These are phyloP conservation scores for Quercus wislizeni DNA, from an alignment of 306 rosid species.

Conservation along the genomic window DNA sequence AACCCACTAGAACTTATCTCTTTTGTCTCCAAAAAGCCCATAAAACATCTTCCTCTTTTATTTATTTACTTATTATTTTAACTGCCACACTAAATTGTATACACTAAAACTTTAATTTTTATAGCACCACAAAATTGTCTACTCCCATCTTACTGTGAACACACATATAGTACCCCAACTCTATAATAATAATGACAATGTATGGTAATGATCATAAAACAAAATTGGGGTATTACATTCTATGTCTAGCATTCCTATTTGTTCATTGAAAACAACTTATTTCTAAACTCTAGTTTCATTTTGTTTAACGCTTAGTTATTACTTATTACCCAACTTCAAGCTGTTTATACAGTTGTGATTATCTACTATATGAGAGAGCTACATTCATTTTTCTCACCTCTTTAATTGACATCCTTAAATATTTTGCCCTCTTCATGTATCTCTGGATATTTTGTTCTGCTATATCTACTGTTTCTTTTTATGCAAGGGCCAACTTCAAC, in stretches of 20 bases:
- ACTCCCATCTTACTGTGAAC: too few species aligned
- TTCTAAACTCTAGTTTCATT: background rate
- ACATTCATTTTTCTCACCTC: background rate
- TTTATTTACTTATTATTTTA: too few species aligned
- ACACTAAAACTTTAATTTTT: too few species aligned
- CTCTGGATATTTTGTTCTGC: background rate
- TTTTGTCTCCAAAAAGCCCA: too few species aligned
- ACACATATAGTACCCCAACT: too few species aligned
- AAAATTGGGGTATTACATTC: background rate
- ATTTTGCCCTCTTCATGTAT: background rate
- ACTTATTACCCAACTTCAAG: too few species aligned
- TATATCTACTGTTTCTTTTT: background rate
- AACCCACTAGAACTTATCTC: too few species aligned
- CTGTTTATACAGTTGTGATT: background rate
- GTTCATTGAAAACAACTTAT: background rate
- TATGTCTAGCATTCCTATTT: background rate
- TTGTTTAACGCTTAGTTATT: background rate
- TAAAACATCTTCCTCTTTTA: too few species aligned
- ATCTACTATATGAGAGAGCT: background rate
- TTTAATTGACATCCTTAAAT: background rate
- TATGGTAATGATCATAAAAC: too few species aligned
- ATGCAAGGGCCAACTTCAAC: background rate
- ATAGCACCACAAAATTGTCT: too few species aligned
- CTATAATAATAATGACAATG: too few species aligned
- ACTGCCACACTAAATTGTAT: too few species aligned